Evolutionary conservation across 257 asterid species (phyloP).

Genomic region (Lycium ferocissimum): DNA sequence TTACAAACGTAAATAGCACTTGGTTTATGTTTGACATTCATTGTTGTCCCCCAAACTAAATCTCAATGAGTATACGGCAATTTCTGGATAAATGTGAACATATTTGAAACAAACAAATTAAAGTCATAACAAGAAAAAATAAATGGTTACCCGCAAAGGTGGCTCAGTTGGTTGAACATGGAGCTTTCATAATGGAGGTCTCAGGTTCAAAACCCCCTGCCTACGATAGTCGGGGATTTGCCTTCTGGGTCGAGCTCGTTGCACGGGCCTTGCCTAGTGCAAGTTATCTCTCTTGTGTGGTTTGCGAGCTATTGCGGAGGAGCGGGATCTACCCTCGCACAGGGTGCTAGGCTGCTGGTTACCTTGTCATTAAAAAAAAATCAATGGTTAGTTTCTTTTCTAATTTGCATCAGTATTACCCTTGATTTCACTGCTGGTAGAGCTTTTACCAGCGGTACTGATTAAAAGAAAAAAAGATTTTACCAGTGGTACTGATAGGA

Average conservation of each 20-base stretch:
- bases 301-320: too few species aligned
- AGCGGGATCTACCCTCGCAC: too few species aligned
- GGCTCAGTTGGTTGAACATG: too few species aligned
- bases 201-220: too few species aligned
- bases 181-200: too few species aligned
- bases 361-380: too few species aligned
- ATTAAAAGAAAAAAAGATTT: neutral
- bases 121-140: slow-evolving; percentile 4
- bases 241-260: too few species aligned
- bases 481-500: neutral
- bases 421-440: neutral
- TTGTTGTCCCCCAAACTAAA: neutral
- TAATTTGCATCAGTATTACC: neutral
- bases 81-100: neutral
- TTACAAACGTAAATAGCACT: neutral
- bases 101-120: neutral
- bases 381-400: neutral
- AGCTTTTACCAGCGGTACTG: neutral
- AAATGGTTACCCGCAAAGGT: neutral
- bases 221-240: too few species aligned
- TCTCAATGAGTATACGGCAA: neutral
- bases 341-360: too few species aligned
- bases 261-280: too few species aligned
- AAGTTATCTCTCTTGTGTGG: too few species aligned
- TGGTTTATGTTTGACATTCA: neutral